Base-by-base conservation (phyloP, 306 rosid genomes). In the Alnus rubra region DNA sequence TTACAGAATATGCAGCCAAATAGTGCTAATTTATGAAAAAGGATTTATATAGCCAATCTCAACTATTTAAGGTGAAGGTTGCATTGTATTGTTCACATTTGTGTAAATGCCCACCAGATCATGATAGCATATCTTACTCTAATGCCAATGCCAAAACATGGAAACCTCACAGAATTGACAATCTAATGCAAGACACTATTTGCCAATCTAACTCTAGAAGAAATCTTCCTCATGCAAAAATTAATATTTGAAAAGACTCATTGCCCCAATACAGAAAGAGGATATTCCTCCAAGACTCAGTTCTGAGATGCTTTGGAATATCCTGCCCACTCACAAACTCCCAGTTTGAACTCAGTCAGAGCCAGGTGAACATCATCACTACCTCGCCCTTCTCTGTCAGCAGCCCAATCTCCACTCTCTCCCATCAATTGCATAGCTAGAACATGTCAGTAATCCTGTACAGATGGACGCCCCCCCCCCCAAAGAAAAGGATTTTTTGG, bases 81-180 rank as follows among this genome's bases (percentile, higher is more conserved):
- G 30, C 13, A 60, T 60, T 60, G 42, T 30, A 28, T 60, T 30
- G 15, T 60, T 60, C 16, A 60, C 35, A 10, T 4, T 60, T 60
- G 68, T 60, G 68, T 60, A 42, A 60, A 15, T 31, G 15, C 37
- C 18, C 68, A 30, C 42, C 30, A 3, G 68, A 60, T 60, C 68
- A 60, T 60, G 68, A 28, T 30, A 28, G n/a, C 39, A 13, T 28
- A 28, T 12, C 68, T 60, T 31, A 30, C 37, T 30, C 7, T 10
- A 60, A 60, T 60, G 68, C 68, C 37, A 30, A 60, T 60, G 68
- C 68, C 37, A 30, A 60, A 60, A 60, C 68, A 60, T 30, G 68
- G 42, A 23, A 23, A 23, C 37, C 30, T 60, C 68, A 30, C 2
- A 12, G 68, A 4, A 37, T 28, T 60, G 37, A 60, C 68, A 30